Conservation (phyloP, 1,284 basidiomycete species). For the Sporisorium graminicola region DNA sequence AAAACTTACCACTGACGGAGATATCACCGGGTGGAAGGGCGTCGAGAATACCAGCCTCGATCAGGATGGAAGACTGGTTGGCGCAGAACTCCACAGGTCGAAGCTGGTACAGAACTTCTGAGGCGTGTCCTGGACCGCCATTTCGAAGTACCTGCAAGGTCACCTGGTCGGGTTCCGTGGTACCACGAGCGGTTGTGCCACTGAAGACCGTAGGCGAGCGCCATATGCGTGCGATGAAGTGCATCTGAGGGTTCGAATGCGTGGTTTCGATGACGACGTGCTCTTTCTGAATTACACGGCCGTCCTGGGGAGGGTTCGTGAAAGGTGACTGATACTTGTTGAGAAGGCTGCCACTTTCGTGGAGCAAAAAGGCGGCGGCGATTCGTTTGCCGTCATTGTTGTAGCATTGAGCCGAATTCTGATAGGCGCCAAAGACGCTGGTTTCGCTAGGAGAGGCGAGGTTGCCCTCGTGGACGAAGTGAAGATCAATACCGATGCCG, state of each 20-base stretch:
- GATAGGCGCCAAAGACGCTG: slow-evolving; percentile 10
- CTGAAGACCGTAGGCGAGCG: not conserved
- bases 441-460: not conserved
- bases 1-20: slow-evolving; percentile 4
- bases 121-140: not conserved
- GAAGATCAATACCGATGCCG: slow-evolving; percentile 28
- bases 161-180: not conserved
- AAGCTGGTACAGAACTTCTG: not conserved
- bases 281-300: not conserved
- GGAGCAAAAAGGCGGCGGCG: slow-evolving; percentile 20
- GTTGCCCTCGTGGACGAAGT: slow-evolving; percentile 21
- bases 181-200: not conserved
- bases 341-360: slow-evolving; percentile 5
- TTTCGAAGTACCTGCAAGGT: not conserved
- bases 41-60: slow-evolving; percentile 14
- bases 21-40: slow-evolving; percentile 11
- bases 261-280: not conserved
- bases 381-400: not conserved
- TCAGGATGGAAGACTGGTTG: slow-evolving; percentile 2
- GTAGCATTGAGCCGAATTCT: slow-evolving; percentile 5
- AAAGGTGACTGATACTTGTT: not conserved
- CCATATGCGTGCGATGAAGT: slow-evolving; percentile 19
- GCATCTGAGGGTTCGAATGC: not conserved
- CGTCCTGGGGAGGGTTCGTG: not conserved
- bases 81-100: not conserved